A percentile compares a stretch with the other conserved stretches of the same genome.
Evolutionary conservation across 23 red algal species (phyloP).

Genomic region (Chondrus crispus): DNA sequence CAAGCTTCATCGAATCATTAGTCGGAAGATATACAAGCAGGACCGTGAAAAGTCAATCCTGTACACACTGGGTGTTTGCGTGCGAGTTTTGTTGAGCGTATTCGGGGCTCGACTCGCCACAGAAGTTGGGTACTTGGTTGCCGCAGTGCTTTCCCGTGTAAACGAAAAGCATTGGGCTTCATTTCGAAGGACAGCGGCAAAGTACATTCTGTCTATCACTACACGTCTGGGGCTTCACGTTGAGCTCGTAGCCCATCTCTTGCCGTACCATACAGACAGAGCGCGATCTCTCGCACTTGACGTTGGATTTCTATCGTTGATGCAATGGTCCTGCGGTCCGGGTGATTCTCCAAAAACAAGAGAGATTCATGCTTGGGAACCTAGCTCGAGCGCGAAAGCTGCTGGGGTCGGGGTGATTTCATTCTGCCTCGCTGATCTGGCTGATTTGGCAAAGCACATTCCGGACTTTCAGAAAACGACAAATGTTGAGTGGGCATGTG

Average conservation of each 20-base stretch:
- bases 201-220: slow-evolving; percentile 14
- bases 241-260: slow-evolving; percentile 38
- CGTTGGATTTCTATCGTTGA: slow-evolving; percentile 3
- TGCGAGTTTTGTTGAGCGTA: slow-evolving; percentile 7
- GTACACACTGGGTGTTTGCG: background rate
- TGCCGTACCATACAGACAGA: background rate
- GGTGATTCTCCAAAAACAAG: background rate
- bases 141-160: background rate
- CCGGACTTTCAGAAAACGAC: slow-evolving; percentile 44
- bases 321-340: slow-evolving; percentile 40
- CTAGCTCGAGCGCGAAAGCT: background rate
- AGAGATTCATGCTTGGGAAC: background rate
- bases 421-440: slow-evolving; percentile 31
- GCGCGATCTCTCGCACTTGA: slow-evolving; percentile 7
- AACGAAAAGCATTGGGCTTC: background rate
- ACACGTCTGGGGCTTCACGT: slow-evolving; percentile 31
- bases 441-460: background rate
- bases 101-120: slow-evolving; percentile 19
- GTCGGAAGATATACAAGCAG: background rate
- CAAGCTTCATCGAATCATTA: background rate
- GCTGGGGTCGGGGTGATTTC: background rate
- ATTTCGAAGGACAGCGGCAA: slow-evolving; percentile 1
- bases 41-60: background rate
- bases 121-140: slow-evolving; percentile 34
- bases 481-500: background rate